Base-by-base conservation (phyloP, 1,284 basidiomycete genomes). In the Volvariella volvacea region DNA sequence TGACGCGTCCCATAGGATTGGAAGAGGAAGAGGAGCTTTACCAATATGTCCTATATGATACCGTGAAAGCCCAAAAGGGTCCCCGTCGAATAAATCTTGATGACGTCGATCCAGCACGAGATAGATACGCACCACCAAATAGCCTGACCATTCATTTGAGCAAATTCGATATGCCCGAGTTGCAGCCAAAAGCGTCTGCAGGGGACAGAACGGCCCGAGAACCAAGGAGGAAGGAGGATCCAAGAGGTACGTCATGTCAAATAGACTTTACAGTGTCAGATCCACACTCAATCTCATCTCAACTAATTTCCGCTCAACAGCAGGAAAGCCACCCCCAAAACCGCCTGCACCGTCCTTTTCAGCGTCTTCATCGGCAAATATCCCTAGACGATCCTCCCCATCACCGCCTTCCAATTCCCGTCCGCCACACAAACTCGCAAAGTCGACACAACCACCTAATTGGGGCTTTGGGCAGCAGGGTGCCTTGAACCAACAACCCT, bases 101-200 rank as follows among this genome's bases (percentile, higher is more conserved):
- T 46, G 74, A 80, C 53, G 65, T 73, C 44, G 55, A 56, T 15
- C 65, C 67, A 45, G 55, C 51, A 47, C 74, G 71, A 58, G 63
- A 52, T 48, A 71, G 70, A 50, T 88, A 88, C 55, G 63, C 65
- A 8, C 83, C 87, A 2, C 86, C 85, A 0, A 69, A 69, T 33
- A 80, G 72, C 49, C 68, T 90, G 1, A 73, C 71, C 0, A 70
- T 89, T 3, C 85, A 89, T 60, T 64, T 91, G 12, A 86, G 83
- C 67, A 90, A 90, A 68, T 88, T 90, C 40, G 70, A 80, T 20
- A 87, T 91, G 74, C 87, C 87, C 0, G 88, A 90, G 56, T 71
- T 90, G 6, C 73, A 75, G 49, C 86, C 86, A 1, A 73, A 71
- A 53, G 55, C 62, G 1, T 54, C 48, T 3, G 40, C 39, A 3